A percentile compares a stretch with the other conserved stretches of the same genome.
Evolutionary conservation across 768 basidiomycete species (phyloP).

Genomic region (Tulasnella sp.): DNA sequence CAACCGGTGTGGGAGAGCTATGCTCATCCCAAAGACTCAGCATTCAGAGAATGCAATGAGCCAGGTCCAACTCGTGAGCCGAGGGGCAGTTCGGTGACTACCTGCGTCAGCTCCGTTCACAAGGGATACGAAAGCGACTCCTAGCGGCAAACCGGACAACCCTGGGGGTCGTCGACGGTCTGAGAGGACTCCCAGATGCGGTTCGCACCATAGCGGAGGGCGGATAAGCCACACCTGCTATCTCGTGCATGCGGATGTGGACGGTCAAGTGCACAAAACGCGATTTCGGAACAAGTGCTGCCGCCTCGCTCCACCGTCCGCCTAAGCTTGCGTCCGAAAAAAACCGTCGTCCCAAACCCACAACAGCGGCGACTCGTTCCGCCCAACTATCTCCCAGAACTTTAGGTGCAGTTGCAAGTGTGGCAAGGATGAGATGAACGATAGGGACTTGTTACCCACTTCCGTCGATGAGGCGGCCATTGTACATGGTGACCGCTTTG

Average conservation of each 20-base stretch:
- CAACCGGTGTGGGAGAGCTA: constrained; percentile 17
- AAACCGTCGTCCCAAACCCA: not conserved
- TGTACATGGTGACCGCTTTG: constrained; percentile 90
- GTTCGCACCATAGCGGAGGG: not conserved
- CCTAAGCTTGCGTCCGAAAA: not conserved
- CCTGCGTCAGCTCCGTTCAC: constrained; percentile 4
- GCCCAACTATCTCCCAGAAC: not conserved
- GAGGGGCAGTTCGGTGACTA: not conserved
- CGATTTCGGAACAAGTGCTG: not conserved
- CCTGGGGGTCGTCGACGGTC: constrained; percentile 1
- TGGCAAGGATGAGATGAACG: constrained; percentile 11
- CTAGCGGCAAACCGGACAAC: not conserved
- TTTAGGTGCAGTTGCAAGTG: not conserved
- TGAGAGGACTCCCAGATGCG: constrained; percentile 6
- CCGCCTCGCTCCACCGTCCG: not conserved
- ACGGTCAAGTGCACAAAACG: not conserved
- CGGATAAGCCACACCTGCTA: not conserved
- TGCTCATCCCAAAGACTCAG: not conserved
- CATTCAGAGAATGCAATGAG: not conserved
- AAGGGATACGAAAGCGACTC: constrained; percentile 2
- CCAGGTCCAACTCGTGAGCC: not conserved
- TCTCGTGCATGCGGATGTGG: not conserved
- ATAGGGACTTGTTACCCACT: constrained; percentile 75
- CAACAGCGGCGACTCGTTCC: not conserved
- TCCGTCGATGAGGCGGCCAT: constrained; percentile 99